Percentiles rank a stretch among this genome's conserved stretches.
These are phyloP conservation scores for Candida sphagnicola DNA, from an alignment of 805 yeast genomes.

Conservation along the genomic window DNA sequence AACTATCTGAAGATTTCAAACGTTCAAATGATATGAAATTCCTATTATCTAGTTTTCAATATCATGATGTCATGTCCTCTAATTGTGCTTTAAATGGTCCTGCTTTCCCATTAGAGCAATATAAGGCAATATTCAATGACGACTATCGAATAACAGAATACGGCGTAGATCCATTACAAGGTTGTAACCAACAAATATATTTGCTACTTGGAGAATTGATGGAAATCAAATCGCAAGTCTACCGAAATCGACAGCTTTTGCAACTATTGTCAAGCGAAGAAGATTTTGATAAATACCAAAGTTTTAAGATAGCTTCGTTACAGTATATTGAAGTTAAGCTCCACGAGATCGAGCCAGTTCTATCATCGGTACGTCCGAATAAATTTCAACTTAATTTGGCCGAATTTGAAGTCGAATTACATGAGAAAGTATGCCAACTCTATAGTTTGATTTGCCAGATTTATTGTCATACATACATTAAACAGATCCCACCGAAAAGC, in stretches of 20 bases:
- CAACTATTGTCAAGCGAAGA: neutral
- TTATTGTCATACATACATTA: slow-evolving; percentile 11
- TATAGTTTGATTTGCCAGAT: slow-evolving; percentile 13
- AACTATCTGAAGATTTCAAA: slow-evolving; percentile 11
- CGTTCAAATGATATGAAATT: slow-evolving; percentile 18
- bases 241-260: neutral
- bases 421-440: slow-evolving; percentile 11
- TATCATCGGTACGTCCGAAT: slow-evolving; percentile 7
- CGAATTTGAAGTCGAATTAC: slow-evolving; percentile 9
- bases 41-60: slow-evolving; percentile 17
- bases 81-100: slow-evolving; percentile 14
- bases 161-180: slow-evolving; percentile 24
- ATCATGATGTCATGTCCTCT: slow-evolving; percentile 17
- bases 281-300: slow-evolving; percentile 5
- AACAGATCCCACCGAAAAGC: slow-evolving; percentile 10
- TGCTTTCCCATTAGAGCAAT: slow-evolving; percentile 11
- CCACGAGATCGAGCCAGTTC: neutral
- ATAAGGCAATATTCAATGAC: slow-evolving; percentile 7
- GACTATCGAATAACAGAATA: slow-evolving; percentile 10
- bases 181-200: slow-evolving; percentile 16
- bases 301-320: neutral
- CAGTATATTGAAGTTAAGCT: slow-evolving; percentile 1
- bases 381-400: slow-evolving; percentile 7
- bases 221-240: neutral
- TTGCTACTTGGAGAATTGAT: slow-evolving; percentile 15